Percentiles rank a stretch among this genome's conserved stretches.
phyloP scores from a whole-genome alignment of 352 stramenopile species.

The Pythium phragmitis region DNA sequence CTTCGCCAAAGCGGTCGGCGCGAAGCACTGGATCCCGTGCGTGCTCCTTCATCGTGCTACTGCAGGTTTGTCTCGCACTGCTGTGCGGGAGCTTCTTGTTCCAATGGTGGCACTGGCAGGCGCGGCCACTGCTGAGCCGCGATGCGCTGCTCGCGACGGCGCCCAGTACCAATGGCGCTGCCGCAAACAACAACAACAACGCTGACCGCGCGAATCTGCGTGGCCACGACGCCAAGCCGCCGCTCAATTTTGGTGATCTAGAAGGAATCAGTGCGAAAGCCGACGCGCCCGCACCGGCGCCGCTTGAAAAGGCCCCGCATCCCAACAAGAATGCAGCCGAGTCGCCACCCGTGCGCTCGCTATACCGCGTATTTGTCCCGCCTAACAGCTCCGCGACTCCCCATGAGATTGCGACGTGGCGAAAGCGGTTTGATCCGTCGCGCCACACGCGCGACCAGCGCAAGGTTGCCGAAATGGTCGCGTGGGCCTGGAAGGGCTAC shows the following conservation, averaged over 20 bases:
- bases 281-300: constrained; percentile 9
- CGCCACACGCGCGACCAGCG: constrained; percentile 56
- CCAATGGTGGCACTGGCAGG: constrained; percentile 48
- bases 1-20: background rate
- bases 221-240: background rate
- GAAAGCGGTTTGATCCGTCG: constrained; percentile 44
- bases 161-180: background rate
- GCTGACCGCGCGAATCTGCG: constrained; percentile 16
- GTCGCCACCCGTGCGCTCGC: background rate
- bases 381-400: constrained; percentile 26
- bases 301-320: constrained; percentile 9
- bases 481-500: constrained; percentile 83
- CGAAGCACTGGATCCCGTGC: constrained; percentile 1
- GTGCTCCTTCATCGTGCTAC: constrained; percentile 34
- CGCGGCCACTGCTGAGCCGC: constrained; percentile 15
- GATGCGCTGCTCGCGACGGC: constrained; percentile 17
- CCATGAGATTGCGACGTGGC: constrained; percentile 37
- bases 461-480: constrained; percentile 60
- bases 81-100: constrained; percentile 41
- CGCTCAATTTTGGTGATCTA: constrained; percentile 16
- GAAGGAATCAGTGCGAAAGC: constrained; percentile 1
- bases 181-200: background rate
- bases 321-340: background rate
- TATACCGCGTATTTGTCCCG: constrained; percentile 26
- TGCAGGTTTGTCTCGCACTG: constrained; percentile 43